A percentile compares a stretch with the other conserved stretches of the same genome.
These are phyloP conservation scores for Arachis monticola DNA, from an alignment of 331 rosid species.

Conservation along the genomic window DNA sequence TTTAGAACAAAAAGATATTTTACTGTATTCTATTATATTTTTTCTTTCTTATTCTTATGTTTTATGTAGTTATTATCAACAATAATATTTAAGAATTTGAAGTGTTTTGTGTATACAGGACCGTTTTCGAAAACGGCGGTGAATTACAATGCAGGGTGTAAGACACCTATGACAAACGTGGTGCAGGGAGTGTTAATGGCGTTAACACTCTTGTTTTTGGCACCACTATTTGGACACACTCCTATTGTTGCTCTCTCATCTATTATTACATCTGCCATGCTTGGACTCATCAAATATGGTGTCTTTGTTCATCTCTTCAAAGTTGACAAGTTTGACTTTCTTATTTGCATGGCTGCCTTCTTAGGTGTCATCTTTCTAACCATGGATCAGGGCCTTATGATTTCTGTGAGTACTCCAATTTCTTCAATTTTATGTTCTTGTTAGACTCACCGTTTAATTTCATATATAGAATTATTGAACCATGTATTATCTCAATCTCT, in stretches of 20 bases:
- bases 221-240: constrained; percentile 79
- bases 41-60: no score
- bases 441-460: not conserved
- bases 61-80: no score
- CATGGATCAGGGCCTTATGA: constrained; percentile 74
- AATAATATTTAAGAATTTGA: no score
- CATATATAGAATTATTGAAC: no score
- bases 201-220: constrained; percentile 63
- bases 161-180: constrained; percentile 67
- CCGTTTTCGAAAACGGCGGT: constrained; percentile 97
- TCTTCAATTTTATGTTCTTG: not conserved
- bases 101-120: constrained; percentile 44
- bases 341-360: constrained; percentile 72
- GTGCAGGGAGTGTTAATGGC: constrained; percentile 61
- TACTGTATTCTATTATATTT: no score
- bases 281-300: constrained; percentile 61
- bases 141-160: constrained; percentile 81
- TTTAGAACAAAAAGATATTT: no score
- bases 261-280: constrained; percentile 83
- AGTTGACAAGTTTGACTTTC: constrained; percentile 83
- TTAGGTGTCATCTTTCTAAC: constrained; percentile 60
- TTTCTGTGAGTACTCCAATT: constrained; percentile 59
- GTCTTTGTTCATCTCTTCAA: constrained; percentile 59
- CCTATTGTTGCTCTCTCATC: constrained; percentile 84
- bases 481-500: no score